Evolutionary conservation across 495 filamentous ascomycete species (phyloP), one percentile per base, ranked within the genome.

Genomic region (Wilcoxina mikolae): DNA sequence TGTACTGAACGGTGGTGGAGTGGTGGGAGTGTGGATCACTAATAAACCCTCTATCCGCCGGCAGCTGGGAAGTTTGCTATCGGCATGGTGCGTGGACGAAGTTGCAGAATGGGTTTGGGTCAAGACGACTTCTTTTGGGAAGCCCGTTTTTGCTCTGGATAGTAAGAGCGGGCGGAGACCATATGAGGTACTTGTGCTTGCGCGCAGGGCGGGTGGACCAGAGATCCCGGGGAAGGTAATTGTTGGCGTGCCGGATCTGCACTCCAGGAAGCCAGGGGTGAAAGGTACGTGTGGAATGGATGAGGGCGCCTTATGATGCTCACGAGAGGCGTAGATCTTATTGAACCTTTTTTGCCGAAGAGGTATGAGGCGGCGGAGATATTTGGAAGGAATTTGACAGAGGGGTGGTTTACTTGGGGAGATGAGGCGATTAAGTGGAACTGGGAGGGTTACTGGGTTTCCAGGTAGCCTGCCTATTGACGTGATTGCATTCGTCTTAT

Each of bases 91-190:
- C 84, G 83, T 72, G 81, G 76, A 2, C 71, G 95, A 0, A 66
- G 67, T 74, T 15, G 89, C 88, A 46, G 87, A 95, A 71, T 96
- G 90, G 90, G 69, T 83, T 0, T 98, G 91, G 91, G 59, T 94
- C 31, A 98, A 98, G 67, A 76, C 79, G 9, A 95, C 91, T 0
- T 64, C 61, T 0, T 46, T 68, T 0, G 91, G 91, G 0, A 75
- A 85, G 57, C 81, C 86, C 0, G 71, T 94, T 15, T 75, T 75
- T 23, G 66, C 71, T n/a, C n/a, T 93, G 3, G 76, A 84, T 46
- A 76, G 39, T 4, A 18, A 10, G 39, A 18, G 39, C 4, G 39
- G 17, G 84, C 71, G 85, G 61, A 88, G 84, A 65, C 88, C 90
- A 3, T 96, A 89, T 68, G 90, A 96, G 68, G 71, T 86, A 43